Percentiles rank a stretch among this genome's conserved stretches.
Conservation (phyloP, 2,329 filamentous ascomycete genomes). For the Podosphaera fusca region DNA sequence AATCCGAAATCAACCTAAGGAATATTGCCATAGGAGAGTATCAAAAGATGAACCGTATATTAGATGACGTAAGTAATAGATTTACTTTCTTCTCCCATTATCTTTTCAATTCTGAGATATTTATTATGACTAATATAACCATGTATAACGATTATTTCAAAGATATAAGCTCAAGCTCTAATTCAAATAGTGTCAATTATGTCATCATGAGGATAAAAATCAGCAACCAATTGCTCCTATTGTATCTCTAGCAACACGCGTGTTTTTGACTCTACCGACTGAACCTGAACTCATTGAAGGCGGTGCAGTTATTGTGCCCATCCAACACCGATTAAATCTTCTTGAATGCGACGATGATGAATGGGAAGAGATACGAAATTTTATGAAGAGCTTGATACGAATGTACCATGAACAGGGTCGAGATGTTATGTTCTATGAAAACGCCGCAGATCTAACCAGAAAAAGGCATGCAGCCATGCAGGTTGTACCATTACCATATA, state of each 20-base stretch:
- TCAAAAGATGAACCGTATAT: conserved; percentile 65
- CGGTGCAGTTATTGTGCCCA: conserved; percentile 70
- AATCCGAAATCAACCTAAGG: conserved; percentile 68
- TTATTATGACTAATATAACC: not conserved
- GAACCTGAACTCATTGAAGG: conserved; percentile 70
- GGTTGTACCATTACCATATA: conserved; percentile 71
- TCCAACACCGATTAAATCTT: conserved; percentile 69
- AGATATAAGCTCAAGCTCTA: not conserved
- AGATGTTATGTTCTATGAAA: conserved; percentile 93
- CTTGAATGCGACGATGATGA: conserved; percentile 98
- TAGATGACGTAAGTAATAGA: conserved; percentile 31
- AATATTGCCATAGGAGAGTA: conserved; percentile 74
- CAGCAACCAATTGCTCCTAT: conserved; percentile 62
- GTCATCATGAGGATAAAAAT: conserved; percentile 67
- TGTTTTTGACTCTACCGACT: conserved; percentile 71
- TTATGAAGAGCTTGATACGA: conserved; percentile 87
- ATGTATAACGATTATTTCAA: not conserved
- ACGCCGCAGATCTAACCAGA: conserved; percentile 59
- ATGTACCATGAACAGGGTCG: conserved; percentile 88
- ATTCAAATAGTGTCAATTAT: conserved; percentile 44
- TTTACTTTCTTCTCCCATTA: not conserved
- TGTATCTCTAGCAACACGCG: conserved; percentile 63
- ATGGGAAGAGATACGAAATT: conserved; percentile 97
- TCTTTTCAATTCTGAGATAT: not conserved
- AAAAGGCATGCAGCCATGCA: conserved; percentile 69